Percentiles rank a stretch among this genome's conserved stretches.
Conservation (phyloP, 148 eudicot genomes). For the Cornus florida region DNA sequence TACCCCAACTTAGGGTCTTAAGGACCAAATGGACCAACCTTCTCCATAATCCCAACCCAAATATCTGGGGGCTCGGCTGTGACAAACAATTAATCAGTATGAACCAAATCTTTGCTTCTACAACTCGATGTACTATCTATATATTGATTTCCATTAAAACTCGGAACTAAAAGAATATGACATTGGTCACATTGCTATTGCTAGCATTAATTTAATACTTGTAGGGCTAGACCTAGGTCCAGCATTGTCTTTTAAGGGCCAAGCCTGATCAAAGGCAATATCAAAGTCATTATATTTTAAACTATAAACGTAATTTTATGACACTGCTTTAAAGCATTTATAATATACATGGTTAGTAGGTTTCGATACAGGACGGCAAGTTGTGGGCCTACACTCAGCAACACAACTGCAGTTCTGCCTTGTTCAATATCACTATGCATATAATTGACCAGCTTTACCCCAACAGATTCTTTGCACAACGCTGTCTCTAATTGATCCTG, state of each 20-base stretch:
- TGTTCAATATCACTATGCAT: too few relatives aligned
- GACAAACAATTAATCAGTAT: background rate
- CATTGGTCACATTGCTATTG: background rate
- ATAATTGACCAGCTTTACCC: too few relatives aligned
- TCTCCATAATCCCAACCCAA: background rate
- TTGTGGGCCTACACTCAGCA: too few relatives aligned
- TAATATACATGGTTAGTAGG: too few relatives aligned
- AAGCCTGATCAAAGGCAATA: background rate
- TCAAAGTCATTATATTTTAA: background rate
- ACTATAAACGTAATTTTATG: too few relatives aligned
- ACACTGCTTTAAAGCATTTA: too few relatives aligned
- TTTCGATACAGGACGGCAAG: too few relatives aligned
- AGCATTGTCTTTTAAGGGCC: background rate
- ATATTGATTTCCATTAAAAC: background rate
- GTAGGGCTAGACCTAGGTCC: background rate
- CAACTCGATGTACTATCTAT: background rate
- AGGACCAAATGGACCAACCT: background rate
- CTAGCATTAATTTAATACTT: background rate
- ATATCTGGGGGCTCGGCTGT: background rate
- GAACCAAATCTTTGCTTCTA: background rate
- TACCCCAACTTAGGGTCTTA: background rate
- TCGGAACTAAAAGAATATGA: background rate
- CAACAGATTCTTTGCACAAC: too few relatives aligned
- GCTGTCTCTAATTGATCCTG: too few relatives aligned
- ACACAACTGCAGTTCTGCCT: too few relatives aligned